Conservation (phyloP, 169 alveolate species). For the Babesia bovis region DNA sequence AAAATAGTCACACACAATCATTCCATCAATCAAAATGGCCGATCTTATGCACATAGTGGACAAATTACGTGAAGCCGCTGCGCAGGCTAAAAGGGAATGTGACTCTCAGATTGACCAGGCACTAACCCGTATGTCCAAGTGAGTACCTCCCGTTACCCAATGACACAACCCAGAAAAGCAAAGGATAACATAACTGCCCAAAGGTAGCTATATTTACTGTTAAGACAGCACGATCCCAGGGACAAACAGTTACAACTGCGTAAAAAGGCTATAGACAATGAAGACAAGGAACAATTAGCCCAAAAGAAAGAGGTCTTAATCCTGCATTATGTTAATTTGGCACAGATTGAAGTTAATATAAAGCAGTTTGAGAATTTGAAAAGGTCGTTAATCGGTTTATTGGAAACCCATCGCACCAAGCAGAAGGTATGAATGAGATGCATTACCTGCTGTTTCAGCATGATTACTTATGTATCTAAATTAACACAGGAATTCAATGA, state of each 20-base stretch:
- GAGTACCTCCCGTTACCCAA: background rate
- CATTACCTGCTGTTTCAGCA: background rate
- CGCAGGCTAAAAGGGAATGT: slow-evolving; percentile 46
- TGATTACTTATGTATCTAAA: background rate
- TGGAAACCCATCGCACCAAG: slow-evolving; percentile 26
- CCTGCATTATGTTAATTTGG: too few species aligned
- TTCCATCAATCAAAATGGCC: slow-evolving; percentile 10
- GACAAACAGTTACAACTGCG: slow-evolving; percentile 30
- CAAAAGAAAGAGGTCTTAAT: slow-evolving; percentile 22
- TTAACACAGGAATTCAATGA: slow-evolving; percentile 35
- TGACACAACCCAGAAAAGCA: slow-evolving; percentile 9
- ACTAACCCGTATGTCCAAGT: slow-evolving; percentile 40
- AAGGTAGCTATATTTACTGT: background rate
- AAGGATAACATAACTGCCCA: slow-evolving; percentile 40
- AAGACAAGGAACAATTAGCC: slow-evolving; percentile 19
- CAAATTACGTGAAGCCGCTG: slow-evolving; percentile 43
- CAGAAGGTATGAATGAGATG: slow-evolving; percentile 6
- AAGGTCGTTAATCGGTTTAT: slow-evolving; percentile 6
- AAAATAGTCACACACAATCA: background rate
- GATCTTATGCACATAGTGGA: slow-evolving; percentile 48
- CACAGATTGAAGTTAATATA: slow-evolving; percentile 19
- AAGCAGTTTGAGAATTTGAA: slow-evolving; percentile 32
- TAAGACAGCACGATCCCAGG: background rate
- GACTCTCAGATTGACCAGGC: slow-evolving; percentile 40
- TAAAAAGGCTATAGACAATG: slow-evolving; percentile 2